phyloP scores from a whole-genome alignment of 371 early-diverging fungal species.

The Rhizopus arrhizus region DNA sequence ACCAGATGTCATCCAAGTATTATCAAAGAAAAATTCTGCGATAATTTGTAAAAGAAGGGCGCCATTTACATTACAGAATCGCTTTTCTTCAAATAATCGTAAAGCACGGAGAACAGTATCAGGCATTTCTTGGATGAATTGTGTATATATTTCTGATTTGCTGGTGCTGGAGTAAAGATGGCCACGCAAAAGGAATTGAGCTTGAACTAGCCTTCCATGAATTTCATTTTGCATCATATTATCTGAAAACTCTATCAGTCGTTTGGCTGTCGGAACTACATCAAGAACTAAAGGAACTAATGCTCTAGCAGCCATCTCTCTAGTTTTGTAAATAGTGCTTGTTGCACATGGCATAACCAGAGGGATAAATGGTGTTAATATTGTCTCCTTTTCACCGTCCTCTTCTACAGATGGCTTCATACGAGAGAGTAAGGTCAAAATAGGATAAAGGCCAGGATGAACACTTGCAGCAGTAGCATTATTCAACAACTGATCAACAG shows the following conservation, averaged over 20 bases:
- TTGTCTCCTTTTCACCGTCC: conserved; percentile 41
- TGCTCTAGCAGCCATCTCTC: conserved; percentile 87
- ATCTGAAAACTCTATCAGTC: conserved; percentile 26
- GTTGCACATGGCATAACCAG: conserved; percentile 75
- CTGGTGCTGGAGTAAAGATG: conserved; percentile 53
- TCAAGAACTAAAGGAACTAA: conserved; percentile 71
- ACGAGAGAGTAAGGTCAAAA: conserved; percentile 74
- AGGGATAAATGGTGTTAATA: conserved; percentile 69
- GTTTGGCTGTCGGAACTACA: conserved; percentile 44
- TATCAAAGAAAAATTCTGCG: conserved; percentile 56
- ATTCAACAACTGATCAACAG: conserved; percentile 62
- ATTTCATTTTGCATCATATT: conserved; percentile 59
- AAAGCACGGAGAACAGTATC: conserved; percentile 19
- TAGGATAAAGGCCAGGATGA: conserved; percentile 79
- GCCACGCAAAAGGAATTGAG: conserved; percentile 61
- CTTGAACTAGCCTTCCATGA: conserved; percentile 73
- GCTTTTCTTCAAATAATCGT: conserved; percentile 26
- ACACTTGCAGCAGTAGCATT: conserved; percentile 52
- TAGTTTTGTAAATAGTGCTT: conserved; percentile 77
- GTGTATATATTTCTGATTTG: conserved; percentile 23
- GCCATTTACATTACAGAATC: conserved; percentile 38
- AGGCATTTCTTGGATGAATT: conserved; percentile 48
- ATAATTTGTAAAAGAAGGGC: conserved; percentile 55
- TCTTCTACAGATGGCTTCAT: conserved; percentile 74
- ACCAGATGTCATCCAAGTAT: conserved; percentile 39